Conservation (phyloP, 345 rosid species). For the Camelina sativa region DNA sequence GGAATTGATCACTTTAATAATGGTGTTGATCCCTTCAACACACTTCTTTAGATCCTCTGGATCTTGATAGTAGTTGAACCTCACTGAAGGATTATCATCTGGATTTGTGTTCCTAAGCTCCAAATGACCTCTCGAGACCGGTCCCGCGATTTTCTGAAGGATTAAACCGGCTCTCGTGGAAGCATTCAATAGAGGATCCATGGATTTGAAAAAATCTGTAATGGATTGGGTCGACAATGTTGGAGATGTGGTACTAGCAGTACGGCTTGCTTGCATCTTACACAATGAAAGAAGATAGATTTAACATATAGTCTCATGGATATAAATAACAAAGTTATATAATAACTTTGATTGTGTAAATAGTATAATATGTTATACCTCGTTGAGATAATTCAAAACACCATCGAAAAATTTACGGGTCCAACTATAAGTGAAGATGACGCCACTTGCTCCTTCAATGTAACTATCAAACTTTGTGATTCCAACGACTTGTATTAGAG, state of each 20-base stretch:
- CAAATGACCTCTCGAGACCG: constrained; percentile 66
- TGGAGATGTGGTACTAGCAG: constrained; percentile 23
- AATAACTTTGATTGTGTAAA: background rate
- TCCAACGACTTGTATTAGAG: constrained; percentile 70
- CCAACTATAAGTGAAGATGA: constrained; percentile 55
- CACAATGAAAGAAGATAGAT: constrained; percentile 9
- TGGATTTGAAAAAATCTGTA: constrained; percentile 44
- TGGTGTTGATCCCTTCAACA: constrained; percentile 59
- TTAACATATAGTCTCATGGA: background rate
- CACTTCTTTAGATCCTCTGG: constrained; percentile 66
- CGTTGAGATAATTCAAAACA: constrained; percentile 44
- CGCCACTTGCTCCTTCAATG: constrained; percentile 67
- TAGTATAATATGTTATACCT: constrained; percentile 44
- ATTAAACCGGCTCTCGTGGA: constrained; percentile 57
- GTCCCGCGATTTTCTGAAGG: constrained; percentile 57
- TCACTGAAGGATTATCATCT: constrained; percentile 66
- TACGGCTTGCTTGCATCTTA: constrained; percentile 34
- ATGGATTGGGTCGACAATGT: constrained; percentile 39
- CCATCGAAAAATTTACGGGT: constrained; percentile 44
- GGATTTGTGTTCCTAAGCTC: constrained; percentile 56
- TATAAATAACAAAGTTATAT: background rate
- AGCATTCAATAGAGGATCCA: constrained; percentile 46
- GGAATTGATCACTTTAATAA: constrained; percentile 57
- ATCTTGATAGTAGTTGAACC: constrained; percentile 72
- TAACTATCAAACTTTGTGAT: constrained; percentile 56